Evolutionary conservation across 345 rosid genomes (phyloP).

Genomic region (Eucalyptus melliodora): DNA sequence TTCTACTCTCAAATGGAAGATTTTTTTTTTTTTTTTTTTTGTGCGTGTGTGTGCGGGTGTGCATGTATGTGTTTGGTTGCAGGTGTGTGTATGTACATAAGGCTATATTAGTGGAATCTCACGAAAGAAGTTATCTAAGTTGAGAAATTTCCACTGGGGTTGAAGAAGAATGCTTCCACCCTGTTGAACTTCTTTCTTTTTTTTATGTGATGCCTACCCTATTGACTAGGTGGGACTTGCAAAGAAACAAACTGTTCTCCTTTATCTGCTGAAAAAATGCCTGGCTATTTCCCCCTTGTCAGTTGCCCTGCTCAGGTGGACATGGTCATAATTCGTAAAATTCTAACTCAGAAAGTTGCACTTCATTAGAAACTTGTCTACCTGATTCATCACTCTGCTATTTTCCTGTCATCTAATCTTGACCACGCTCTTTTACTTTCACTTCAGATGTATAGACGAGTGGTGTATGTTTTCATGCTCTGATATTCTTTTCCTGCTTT

Average conservation of each 20-base stretch:
- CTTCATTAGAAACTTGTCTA: not conserved
- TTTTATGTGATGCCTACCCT: not conserved
- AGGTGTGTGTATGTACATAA: not conserved
- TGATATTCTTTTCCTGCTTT: not conserved
- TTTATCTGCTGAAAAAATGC: not conserved
- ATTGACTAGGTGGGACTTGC: not conserved
- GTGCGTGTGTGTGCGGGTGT: not conserved
- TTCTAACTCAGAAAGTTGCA: not conserved
- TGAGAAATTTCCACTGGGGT: not conserved
- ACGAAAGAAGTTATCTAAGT: not conserved
- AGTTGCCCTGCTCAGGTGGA: not conserved
- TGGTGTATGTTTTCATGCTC: not conserved
- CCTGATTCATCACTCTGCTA: not conserved
- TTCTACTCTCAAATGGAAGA: not conserved
- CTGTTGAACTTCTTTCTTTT: not conserved
- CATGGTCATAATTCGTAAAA: not conserved
- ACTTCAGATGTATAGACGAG: not conserved
- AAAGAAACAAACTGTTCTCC: not conserved
- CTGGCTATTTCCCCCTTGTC: not conserved
- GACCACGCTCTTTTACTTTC: not conserved
- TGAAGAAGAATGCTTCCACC: not conserved
- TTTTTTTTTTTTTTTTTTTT: not conserved
- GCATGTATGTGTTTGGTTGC: not conserved
- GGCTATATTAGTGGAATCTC: not conserved
- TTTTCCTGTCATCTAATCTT: not conserved